A percentile compares a stretch with the other conserved stretches of the same genome.
Evolutionary conservation across 2,329 filamentous ascomycete species (phyloP).

Genomic region (Cytospora schulzeri): DNA sequence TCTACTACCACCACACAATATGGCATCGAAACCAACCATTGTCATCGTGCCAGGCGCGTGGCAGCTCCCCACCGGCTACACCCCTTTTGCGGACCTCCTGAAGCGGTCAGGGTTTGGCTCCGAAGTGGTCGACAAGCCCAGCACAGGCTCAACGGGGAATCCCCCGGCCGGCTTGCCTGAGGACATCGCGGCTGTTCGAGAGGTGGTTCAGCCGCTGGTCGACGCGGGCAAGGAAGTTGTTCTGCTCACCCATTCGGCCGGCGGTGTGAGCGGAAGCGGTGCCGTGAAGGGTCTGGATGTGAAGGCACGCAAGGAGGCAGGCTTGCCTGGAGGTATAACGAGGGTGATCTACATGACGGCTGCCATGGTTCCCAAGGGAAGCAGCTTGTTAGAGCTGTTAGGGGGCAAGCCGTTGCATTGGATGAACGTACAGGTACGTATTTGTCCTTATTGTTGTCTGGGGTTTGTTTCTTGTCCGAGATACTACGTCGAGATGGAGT

Average conservation of each 20-base stretch:
- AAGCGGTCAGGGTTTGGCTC: not conserved
- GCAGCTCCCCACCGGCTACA: constrained; percentile 12
- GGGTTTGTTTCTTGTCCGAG: not conserved
- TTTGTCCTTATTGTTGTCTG: not conserved
- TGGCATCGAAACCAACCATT: constrained; percentile 16
- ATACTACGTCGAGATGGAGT: not conserved
- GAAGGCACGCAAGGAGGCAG: constrained; percentile 36
- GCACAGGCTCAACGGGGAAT: constrained; percentile 8
- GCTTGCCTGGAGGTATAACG: constrained; percentile 42
- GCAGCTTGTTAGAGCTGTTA: constrained; percentile 25
- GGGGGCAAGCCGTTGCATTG: constrained; percentile 26
- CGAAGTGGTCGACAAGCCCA: constrained; percentile 16
- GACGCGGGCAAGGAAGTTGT: constrained; percentile 44
- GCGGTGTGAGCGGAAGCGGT: constrained; percentile 43
- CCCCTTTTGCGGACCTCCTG: constrained; percentile 10
- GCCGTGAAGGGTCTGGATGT: constrained; percentile 41
- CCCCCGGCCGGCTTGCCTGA: constrained; percentile 20
- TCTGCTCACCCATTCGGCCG: constrained; percentile 47
- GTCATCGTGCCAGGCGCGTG: constrained; percentile 22
- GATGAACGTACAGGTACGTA: constrained; percentile 27
- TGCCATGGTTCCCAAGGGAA: constrained; percentile 36
- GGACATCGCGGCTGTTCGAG: constrained; percentile 18
- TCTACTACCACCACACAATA: not conserved
- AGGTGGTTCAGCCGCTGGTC: constrained; percentile 31
- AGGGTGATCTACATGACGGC: constrained; percentile 40